phyloP scores from a whole-genome alignment of 176 grass and related monocot species.

The Bolboschoenus planiculmis region DNA sequence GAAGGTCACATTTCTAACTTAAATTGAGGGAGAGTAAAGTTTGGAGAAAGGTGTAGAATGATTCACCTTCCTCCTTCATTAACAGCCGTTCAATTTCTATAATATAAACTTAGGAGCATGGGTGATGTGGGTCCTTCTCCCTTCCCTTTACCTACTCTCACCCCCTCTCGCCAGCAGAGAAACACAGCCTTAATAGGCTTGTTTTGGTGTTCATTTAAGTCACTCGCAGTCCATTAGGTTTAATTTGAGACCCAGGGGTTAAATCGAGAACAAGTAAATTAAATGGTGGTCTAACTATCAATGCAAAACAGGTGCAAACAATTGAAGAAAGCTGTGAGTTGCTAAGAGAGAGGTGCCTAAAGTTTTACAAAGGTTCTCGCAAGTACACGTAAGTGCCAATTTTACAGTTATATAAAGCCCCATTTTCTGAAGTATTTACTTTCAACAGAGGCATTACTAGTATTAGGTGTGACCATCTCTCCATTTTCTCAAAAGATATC shows the following conservation, averaged over 20 bases:
- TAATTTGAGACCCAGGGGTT: neutral
- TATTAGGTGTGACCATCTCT: neutral
- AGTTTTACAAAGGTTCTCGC: constrained; percentile 96
- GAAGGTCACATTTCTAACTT: neutral
- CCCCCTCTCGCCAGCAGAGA: neutral
- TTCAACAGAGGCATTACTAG: neutral
- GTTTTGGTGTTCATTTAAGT: neutral
- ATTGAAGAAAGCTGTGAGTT: constrained; percentile 84
- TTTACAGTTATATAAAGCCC: neutral
- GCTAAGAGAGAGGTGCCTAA: constrained; percentile 85
- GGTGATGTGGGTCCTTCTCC: neutral
- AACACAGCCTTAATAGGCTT: neutral
- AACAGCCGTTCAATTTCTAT: neutral
- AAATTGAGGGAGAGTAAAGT: neutral
- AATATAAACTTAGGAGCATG: neutral
- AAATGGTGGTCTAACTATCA: neutral
- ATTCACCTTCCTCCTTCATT: neutral
- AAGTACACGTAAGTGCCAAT: constrained; percentile 91
- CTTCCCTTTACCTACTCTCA: neutral
- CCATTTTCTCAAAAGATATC: neutral
- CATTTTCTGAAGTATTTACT: neutral
- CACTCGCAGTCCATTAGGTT: neutral
- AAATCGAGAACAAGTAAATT: neutral
- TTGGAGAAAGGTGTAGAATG: neutral
- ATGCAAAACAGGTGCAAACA: constrained; percentile 75